phyloP scores from a whole-genome alignment of 2,329 filamentous ascomycete species.

The Rhynchosporium secalis region DNA sequence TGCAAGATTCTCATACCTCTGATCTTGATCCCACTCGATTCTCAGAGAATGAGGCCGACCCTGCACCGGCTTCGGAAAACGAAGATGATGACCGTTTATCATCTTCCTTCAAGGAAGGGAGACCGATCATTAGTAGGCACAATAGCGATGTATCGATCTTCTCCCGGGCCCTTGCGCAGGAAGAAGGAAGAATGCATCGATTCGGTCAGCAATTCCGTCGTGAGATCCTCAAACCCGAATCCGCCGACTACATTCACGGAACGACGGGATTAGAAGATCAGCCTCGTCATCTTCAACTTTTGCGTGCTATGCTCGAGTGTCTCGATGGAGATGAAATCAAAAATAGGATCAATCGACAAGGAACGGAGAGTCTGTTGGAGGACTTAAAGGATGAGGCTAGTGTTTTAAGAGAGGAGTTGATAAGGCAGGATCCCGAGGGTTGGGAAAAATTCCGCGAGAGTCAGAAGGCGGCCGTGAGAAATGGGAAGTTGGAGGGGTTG shows the following conservation, averaged over 20 bases:
- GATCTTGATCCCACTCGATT: slow-evolving; percentile 30
- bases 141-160: slow-evolving; percentile 69
- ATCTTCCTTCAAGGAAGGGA: slow-evolving; percentile 25
- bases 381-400: slow-evolving; percentile 52
- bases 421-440: slow-evolving; percentile 64
- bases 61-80: slow-evolving; percentile 43
- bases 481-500: slow-evolving; percentile 27
- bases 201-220: slow-evolving; percentile 66
- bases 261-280: slow-evolving; percentile 46
- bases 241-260: slow-evolving; percentile 32
- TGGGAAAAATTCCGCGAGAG: slow-evolving; percentile 63
- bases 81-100: slow-evolving; percentile 38
- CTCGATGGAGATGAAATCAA: slow-evolving; percentile 60
- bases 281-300: slow-evolving; percentile 43
- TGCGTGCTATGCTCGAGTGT: slow-evolving; percentile 64
- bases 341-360: slow-evolving; percentile 49
- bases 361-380: slow-evolving; percentile 60
- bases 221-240: slow-evolving; percentile 54
- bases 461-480: slow-evolving; percentile 46
- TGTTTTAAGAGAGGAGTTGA: slow-evolving; percentile 47
- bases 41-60: slow-evolving; percentile 23
- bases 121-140: slow-evolving; percentile 53
- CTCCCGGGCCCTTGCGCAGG: slow-evolving; percentile 61
- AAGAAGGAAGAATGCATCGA: slow-evolving; percentile 70
- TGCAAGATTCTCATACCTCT: slow-evolving; percentile 22